Base-by-base conservation (phyloP, 1,284 basidiomycete genomes). In the Apiotrichum montevideense region DNA sequence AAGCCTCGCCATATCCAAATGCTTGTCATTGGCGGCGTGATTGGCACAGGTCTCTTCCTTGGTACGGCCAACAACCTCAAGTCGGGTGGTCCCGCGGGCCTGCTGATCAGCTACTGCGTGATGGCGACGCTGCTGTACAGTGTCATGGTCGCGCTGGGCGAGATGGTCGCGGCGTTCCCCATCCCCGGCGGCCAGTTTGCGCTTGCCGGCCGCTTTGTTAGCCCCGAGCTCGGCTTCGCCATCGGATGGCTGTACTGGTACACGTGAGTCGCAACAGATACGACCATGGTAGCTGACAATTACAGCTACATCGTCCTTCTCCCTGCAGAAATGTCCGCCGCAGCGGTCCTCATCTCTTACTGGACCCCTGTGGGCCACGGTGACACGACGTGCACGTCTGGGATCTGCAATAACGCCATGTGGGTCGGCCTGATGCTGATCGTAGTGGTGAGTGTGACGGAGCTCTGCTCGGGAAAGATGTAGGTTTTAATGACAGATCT, bases 181-280 rank as follows among this genome's bases (percentile, higher is more conserved):
- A 77, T 81, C 59, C 62, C 79, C 49, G 86, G 84, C 59, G 84
- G 89, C 5, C 89, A 90, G 71, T 87, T 92, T 71, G 85, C 82
- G 51, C 79, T 91, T 42, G 87, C 89, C 79, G 46, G 90, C 3
- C 57, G 61, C n/a, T 63, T 52, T 43, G 37, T 46, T 21, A 84
- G 89, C 67, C 85, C 86, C 5, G 86, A 88, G 2, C 80, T 91
- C 58, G 85, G 85, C 1, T 90, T 90, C 13, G 84, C 59, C 2
- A 46, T 87, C 83, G 88, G 87, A 57, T 90, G 86, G 86, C 85
- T 88, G 67, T 89, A 88, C 70, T 87, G 85, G 84, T 87, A 86
- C 70, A 86, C 85, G 67, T 87, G 85, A 74, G 66, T 49, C n/a
- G 29, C 29, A 3, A 29, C 29, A 2, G 29, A 29, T 29, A 29